These are phyloP conservation scores for Arctium minus DNA, from an alignment of 129 eudicot genomes.

Conservation along the genomic window DNA sequence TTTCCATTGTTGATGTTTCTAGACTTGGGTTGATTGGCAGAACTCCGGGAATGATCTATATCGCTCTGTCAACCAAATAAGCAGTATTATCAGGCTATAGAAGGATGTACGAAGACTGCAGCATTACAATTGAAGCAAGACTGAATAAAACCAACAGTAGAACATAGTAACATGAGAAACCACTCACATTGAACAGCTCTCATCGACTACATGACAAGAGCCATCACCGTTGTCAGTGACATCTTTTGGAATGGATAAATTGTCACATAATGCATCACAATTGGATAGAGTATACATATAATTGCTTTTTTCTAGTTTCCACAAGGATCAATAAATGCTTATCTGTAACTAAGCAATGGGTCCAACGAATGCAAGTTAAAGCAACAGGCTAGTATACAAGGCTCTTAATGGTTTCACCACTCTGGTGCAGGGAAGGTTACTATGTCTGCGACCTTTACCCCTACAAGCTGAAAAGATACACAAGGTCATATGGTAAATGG, in stretches of 20 bases:
- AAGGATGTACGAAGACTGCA: not conserved
- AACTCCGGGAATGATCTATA: slow-evolving; percentile 40
- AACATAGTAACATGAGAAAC: not conserved
- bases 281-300: not conserved
- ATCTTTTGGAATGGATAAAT: not conserved
- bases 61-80: slow-evolving; percentile 53
- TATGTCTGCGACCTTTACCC: not conserved
- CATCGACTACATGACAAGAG: not conserved
- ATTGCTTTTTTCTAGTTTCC: not conserved
- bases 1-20: slow-evolving; percentile 35
- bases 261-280: not conserved
- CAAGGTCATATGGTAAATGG: not conserved
- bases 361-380: not conserved
- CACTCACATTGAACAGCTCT: not conserved
- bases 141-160: not conserved
- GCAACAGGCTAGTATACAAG: not conserved
- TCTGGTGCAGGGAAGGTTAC: not conserved
- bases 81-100: not conserved
- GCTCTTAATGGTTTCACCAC: not conserved
- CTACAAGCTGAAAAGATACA: not conserved
- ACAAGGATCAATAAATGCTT: not conserved
- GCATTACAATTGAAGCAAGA: not conserved
- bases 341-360: not conserved
- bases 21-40: slow-evolving; percentile 28
- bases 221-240: not conserved